Evolutionary conservation across 2,329 filamentous ascomycete species (phyloP).

Genomic region (Exophiala lecanii-corni): DNA sequence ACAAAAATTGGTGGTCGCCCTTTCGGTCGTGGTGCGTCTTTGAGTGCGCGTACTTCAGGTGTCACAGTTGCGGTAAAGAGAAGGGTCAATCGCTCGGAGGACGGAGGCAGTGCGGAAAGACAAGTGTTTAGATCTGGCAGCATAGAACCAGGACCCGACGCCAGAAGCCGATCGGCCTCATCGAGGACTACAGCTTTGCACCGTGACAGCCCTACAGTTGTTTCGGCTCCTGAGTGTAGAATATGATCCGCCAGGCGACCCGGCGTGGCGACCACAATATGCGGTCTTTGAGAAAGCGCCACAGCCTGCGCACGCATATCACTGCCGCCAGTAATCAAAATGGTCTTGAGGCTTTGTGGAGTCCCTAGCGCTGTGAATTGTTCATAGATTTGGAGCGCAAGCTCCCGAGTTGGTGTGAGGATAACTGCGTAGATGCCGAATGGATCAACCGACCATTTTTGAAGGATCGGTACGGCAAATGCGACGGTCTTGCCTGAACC

Average conservation of each 20-base stretch:
- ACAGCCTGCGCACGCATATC: conserved; percentile 92
- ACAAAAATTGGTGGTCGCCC: conserved; percentile 76
- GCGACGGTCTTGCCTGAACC: conserved; percentile 97
- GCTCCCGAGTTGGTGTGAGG: conserved; percentile 83
- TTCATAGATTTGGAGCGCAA: conserved; percentile 93
- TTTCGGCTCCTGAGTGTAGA: conserved; percentile 84
- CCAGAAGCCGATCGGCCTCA: conserved; percentile 86
- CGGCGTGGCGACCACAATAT: conserved; percentile 91
- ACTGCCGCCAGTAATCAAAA: conserved; percentile 85
- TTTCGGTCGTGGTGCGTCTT: conserved; percentile 65
- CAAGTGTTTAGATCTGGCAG: conserved; percentile 90
- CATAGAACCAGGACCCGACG: conserved; percentile 75
- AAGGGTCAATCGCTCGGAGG: conserved; percentile 78
- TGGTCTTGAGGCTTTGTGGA: conserved; percentile 77
- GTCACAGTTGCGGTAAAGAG: conserved; percentile 96
- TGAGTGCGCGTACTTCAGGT: conserved; percentile 80
- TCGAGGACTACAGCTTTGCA: conserved; percentile 87
- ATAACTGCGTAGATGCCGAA: conserved; percentile 86
- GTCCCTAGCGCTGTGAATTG: conserved; percentile 91
- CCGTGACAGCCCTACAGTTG: conserved; percentile 71
- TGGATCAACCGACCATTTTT: conserved; percentile 89
- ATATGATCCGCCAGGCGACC: conserved; percentile 93
- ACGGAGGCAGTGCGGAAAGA: conserved; percentile 72
- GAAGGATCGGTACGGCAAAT: conserved; percentile 89
- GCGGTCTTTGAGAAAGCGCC: conserved; percentile 72